These are phyloP conservation scores for Penicillium soppii DNA, from an alignment of 495 filamentous ascomycete genomes.

Conservation along the genomic window DNA sequence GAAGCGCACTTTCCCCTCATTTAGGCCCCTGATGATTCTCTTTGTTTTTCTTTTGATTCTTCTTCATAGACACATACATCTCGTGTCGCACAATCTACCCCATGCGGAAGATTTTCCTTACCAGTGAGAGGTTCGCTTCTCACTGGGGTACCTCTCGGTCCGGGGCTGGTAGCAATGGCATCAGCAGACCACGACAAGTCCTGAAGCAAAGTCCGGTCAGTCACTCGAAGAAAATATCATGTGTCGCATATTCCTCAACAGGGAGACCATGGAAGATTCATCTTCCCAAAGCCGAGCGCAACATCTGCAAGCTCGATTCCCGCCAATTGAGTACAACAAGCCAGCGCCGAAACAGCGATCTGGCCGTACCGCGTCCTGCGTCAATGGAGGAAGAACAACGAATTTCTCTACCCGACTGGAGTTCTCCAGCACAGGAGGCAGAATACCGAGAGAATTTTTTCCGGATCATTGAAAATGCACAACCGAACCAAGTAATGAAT, in stretches of 20 bases:
- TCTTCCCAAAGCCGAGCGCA: not conserved
- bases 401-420: constrained; percentile 1
- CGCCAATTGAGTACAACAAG: constrained; percentile 1
- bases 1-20: constrained; percentile 17
- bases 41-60: not conserved
- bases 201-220: not conserved
- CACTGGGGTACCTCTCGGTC: constrained; percentile 15
- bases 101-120: constrained; percentile 24
- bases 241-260: not conserved
- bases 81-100: not conserved
- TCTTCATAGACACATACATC: not conserved
- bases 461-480: constrained; percentile 28
- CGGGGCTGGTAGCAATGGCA: constrained; percentile 11
- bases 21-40: not conserved
- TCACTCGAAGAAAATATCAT: constrained; percentile 10
- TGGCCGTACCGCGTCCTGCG: constrained; percentile 3
- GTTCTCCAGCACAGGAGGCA: constrained; percentile 7
- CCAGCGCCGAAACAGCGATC: not conserved
- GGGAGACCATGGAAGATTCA: not conserved
- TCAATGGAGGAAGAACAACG: not conserved
- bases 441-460: constrained; percentile 25
- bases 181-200: constrained; percentile 3
- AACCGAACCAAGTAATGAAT: constrained; percentile 41
- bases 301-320: not conserved
- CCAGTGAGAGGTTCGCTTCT: constrained; percentile 27